Conservation (phyloP, 441 rosid genomes). For the Theobroma grandiflorum region DNA sequence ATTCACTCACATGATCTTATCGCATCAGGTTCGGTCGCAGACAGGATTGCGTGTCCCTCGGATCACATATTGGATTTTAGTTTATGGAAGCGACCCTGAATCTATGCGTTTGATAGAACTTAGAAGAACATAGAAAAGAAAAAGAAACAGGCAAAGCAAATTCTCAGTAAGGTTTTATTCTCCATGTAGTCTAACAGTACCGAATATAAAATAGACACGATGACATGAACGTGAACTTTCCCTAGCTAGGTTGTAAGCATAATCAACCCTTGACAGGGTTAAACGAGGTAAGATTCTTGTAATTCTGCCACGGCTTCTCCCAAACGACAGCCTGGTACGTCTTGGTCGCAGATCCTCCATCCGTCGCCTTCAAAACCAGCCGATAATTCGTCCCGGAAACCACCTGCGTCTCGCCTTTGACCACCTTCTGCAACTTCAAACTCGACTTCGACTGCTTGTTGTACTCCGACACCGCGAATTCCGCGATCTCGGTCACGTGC, state of each 20-base stretch:
- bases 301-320: constrained; percentile 59
- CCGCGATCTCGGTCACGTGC: constrained; percentile 52
- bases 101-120: too few relatives aligned
- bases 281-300: constrained; percentile 60
- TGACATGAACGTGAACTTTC: neutral
- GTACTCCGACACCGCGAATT: constrained; percentile 58
- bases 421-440: constrained; percentile 47
- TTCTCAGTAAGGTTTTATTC: neutral
- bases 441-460: constrained; percentile 30
- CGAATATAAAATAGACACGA: neutral
- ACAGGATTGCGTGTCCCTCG: too few relatives aligned
- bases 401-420: constrained; percentile 70
- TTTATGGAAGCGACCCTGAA: too few relatives aligned
- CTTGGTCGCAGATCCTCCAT: constrained; percentile 24
- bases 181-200: neutral
- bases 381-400: constrained; percentile 62
- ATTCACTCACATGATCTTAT: neutral
- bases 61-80: too few relatives aligned
- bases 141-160: neutral
- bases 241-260: neutral
- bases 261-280: constrained; percentile 24
- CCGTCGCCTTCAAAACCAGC: constrained; percentile 46
- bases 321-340: constrained; percentile 66
- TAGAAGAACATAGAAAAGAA: neutral
- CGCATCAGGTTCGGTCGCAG: too few relatives aligned